Conservation (phyloP, 176 grass and related monocot genomes). For the Oryza brachyantha region DNA sequence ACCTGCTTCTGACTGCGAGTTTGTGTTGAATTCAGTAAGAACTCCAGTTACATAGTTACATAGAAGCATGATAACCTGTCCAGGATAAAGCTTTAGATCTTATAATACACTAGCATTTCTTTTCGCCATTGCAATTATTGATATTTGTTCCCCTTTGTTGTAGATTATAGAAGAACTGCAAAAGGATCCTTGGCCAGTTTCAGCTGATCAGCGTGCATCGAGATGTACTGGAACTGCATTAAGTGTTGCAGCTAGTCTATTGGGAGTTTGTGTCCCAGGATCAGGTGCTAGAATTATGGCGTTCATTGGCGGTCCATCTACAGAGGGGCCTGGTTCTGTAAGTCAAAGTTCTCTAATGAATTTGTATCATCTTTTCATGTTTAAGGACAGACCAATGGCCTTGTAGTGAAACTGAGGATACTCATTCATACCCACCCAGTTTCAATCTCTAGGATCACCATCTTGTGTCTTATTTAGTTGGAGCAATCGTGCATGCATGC, state of each 20-base stretch:
- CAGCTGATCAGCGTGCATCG: constrained; percentile 70
- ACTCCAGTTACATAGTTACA: not conserved
- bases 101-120: not conserved
- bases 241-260: constrained; percentile 70
- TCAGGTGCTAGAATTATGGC: constrained; percentile 98
- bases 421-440: not conserved
- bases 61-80: constrained; percentile 16
- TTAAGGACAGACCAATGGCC: not conserved
- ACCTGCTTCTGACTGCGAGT: constrained; percentile 88
- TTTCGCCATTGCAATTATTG: constrained; percentile 21
- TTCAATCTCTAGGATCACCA: not conserved
- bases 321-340: constrained; percentile 78
- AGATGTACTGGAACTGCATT: constrained; percentile 81
- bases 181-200: constrained; percentile 82
- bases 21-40: constrained; percentile 89
- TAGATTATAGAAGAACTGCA: constrained; percentile 95
- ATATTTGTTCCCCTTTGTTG: not conserved
- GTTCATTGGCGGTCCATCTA: constrained; percentile 85
- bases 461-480: not conserved
- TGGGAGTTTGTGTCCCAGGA: constrained; percentile 87
- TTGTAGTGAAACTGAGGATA: not conserved
- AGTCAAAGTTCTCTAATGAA: constrained; percentile 31
- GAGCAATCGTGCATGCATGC: not conserved
- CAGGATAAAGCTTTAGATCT: not conserved
- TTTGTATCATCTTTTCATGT: not conserved